phyloP scores from a whole-genome alignment of 305 asterid species.

The Fraxinus velutina region DNA sequence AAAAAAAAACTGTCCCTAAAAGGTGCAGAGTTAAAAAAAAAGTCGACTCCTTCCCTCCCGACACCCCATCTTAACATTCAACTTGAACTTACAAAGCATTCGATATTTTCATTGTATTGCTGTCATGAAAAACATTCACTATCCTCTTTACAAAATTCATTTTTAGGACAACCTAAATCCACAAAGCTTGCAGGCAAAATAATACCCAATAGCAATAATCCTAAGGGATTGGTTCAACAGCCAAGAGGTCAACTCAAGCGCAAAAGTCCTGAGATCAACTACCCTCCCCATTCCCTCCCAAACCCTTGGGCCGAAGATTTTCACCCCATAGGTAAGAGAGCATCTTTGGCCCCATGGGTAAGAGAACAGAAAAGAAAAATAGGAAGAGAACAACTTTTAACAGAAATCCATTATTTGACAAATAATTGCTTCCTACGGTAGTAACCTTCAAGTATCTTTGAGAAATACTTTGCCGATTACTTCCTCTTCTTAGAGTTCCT shows the following conservation, averaged over 20 bases:
- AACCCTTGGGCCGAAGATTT: background rate
- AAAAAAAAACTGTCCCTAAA: background rate
- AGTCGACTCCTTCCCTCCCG: background rate
- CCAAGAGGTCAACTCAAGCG: background rate
- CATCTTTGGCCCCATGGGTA: background rate
- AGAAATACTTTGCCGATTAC: background rate
- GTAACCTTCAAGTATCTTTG: background rate
- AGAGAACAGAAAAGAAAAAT: background rate
- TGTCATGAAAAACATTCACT: background rate
- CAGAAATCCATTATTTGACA: background rate
- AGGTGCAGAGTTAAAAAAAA: background rate
- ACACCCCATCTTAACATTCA: background rate
- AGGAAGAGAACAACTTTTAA: background rate
- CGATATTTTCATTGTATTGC: background rate
- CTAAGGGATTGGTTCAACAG: background rate
- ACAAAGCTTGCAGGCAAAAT: background rate
- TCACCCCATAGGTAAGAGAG: background rate
- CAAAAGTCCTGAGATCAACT: background rate
- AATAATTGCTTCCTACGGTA: background rate
- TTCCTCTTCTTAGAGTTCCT: background rate
- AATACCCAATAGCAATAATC: background rate
- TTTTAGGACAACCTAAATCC: background rate
- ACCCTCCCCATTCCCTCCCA: background rate
- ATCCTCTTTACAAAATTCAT: background rate
- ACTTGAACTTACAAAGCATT: background rate